Percentiles rank a stretch among this genome's conserved stretches.
phyloP scores from a whole-genome alignment of 805 yeast species.

The Lipomyces japonicus region DNA sequence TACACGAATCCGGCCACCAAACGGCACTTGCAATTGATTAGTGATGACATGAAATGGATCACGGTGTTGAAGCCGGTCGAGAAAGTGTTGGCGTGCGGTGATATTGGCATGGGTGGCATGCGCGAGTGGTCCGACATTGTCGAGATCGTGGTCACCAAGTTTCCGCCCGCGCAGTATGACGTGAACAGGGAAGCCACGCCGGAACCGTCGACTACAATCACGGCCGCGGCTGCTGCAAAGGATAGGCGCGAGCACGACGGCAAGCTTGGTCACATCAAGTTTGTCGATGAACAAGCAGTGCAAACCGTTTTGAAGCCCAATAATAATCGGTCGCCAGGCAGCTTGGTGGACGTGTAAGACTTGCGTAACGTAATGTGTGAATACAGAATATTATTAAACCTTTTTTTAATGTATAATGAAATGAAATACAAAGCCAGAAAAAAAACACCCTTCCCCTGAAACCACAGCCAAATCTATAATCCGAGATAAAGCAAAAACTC shows the following conservation, averaged over 20 bases:
- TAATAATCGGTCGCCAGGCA: too few relatives aligned
- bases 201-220: neutral
- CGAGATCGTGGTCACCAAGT: slow-evolving; percentile 69
- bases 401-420: too few relatives aligned
- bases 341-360: too few relatives aligned
- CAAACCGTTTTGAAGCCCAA: too few relatives aligned
- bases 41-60: slow-evolving; percentile 92
- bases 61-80: slow-evolving; percentile 92
- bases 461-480: too few relatives aligned
- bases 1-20: slow-evolving; percentile 86
- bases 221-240: neutral
- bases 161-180: slow-evolving; percentile 34
- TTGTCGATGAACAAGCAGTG: neutral
- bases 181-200: neutral
- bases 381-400: too few relatives aligned
- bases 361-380: too few relatives aligned
- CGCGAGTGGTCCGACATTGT: slow-evolving; percentile 95
- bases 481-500: too few relatives aligned
- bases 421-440: too few relatives aligned
- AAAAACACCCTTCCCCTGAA: too few relatives aligned
- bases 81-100: slow-evolving; percentile 91
- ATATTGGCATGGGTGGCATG: slow-evolving; percentile 99
- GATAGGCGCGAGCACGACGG: neutral
- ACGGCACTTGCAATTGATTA: slow-evolving; percentile 68
- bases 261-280: neutral